phyloP scores from a whole-genome alignment of 176 grass and related monocot genomes.

The Elaeis guineensis region DNA sequence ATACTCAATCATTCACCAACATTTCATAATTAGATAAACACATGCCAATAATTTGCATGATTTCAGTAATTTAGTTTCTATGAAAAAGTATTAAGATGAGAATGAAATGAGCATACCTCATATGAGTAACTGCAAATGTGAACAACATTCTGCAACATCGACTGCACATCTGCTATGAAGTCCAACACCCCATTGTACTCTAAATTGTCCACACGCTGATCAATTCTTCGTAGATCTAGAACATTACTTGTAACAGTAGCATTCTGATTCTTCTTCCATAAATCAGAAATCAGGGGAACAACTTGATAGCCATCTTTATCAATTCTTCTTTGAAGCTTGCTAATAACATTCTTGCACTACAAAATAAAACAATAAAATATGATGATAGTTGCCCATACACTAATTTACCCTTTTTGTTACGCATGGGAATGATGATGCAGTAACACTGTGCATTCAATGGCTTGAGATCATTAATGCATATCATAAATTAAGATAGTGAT shows the following conservation, averaged over 20 bases:
- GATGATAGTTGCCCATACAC: too few species aligned
- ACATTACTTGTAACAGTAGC: conserved; percentile 39
- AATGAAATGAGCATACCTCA: conserved; percentile 34
- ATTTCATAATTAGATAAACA: too few species aligned
- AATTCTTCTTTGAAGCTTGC: conserved; percentile 90
- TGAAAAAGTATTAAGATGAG: too few species aligned
- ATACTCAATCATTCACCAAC: too few species aligned
- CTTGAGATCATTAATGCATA: too few species aligned
- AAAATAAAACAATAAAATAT: neutral
- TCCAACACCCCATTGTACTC: conserved; percentile 60
- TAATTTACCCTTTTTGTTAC: too few species aligned
- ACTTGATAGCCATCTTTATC: conserved; percentile 85
- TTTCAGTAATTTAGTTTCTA: too few species aligned
- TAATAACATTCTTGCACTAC: conserved; percentile 99
- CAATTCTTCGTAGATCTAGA: conserved; percentile 78
- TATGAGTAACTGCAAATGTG: conserved; percentile 58
- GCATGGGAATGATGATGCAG: too few species aligned
- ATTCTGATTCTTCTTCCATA: conserved; percentile 85
- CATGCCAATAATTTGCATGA: too few species aligned
- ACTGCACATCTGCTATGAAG: conserved; percentile 84
- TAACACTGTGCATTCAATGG: too few species aligned
- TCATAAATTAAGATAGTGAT: too few species aligned
- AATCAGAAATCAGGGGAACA: conserved; percentile 73
- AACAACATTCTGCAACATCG: conserved; percentile 89
- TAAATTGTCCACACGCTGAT: conserved; percentile 78